These are phyloP conservation scores for Candida xiaguanensis DNA, from an alignment of 805 yeast genomes.

Conservation along the genomic window DNA sequence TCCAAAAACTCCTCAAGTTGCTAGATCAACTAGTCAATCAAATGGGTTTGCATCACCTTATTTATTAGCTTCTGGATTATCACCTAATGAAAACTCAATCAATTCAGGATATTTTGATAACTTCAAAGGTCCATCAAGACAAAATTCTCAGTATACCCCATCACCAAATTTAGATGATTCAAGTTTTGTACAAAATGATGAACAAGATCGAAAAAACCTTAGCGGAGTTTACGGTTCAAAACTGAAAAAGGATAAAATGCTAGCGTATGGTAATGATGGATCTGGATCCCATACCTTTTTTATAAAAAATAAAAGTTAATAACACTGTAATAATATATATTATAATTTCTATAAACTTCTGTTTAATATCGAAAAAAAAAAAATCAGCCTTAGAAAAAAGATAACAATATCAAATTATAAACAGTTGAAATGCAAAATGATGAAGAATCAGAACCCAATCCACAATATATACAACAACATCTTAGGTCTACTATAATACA, in stretches of 20 bases:
- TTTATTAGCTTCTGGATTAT: conserved; percentile 57
- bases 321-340: neutral
- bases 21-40: conserved; percentile 5
- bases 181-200: neutral
- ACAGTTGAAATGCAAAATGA: neutral
- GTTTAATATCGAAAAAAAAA: neutral
- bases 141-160: conserved; percentile 8
- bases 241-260: conserved; percentile 25
- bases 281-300: conserved; percentile 35
- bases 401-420: neutral
- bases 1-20: conserved; percentile 9
- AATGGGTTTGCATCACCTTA: conserved; percentile 66
- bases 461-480: conserved; percentile 31
- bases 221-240: neutral
- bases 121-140: conserved; percentile 3
- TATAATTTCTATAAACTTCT: neutral
- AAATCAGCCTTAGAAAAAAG: neutral
- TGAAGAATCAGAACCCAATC: conserved; percentile 11
- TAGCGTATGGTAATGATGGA: conserved; percentile 41
- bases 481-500: conserved; percentile 62
- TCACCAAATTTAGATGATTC: neutral
- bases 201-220: neutral
- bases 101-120: conserved; percentile 13
- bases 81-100: conserved; percentile 8
- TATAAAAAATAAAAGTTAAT: conserved; percentile 29